Percentiles rank a stretch among this genome's conserved stretches.
phyloP scores from a whole-genome alignment of 2,329 filamentous ascomycete species.

The Nemania sp. region DNA sequence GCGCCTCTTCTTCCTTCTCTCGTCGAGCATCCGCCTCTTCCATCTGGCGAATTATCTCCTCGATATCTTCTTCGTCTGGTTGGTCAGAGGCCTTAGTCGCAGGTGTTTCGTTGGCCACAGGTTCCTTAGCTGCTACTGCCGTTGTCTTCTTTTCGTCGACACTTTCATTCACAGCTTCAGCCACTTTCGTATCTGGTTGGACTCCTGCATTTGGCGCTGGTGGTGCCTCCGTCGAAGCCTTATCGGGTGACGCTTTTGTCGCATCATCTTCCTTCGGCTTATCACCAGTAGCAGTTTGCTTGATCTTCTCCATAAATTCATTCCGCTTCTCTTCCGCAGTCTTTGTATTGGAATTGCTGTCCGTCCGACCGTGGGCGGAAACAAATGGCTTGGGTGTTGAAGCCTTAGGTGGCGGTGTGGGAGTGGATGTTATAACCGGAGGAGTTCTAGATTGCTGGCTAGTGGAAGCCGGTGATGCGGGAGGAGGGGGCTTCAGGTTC shows the following conservation, averaged over 20 bases:
- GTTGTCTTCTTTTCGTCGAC: conserved; percentile 37
- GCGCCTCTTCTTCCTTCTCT: conserved; percentile 54
- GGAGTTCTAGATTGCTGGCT: conserved; percentile 66
- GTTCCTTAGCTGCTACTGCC: conserved; percentile 37
- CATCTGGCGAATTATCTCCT: conserved; percentile 66
- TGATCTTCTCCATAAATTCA: conserved; percentile 81
- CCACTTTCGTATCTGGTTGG: conserved; percentile 35
- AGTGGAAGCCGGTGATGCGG: conserved; percentile 60
- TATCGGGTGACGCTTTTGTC: conserved; percentile 41
- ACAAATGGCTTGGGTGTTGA: conserved; percentile 56
- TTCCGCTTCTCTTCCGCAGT: conserved; percentile 80
- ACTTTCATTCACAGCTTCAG: conserved; percentile 43
- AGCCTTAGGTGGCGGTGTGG: conserved; percentile 79
- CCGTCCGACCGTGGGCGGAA: conserved; percentile 69
- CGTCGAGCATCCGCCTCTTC: conserved; percentile 58
- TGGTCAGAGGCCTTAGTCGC: conserved; percentile 45
- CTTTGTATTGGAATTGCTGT: conserved; percentile 71
- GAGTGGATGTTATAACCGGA: conserved; percentile 72
- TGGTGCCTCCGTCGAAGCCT: conserved; percentile 36
- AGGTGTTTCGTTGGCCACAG: conserved; percentile 38
- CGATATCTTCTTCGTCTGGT: conserved; percentile 60
- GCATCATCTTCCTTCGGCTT: conserved; percentile 54
- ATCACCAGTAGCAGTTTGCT: conserved; percentile 57
- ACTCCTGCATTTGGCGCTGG: conserved; percentile 26
- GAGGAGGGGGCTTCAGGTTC: conserved; percentile 55